Base-by-base conservation (phyloP, 805 yeast genomes). In the Yamadazyma tumulicola region DNA sequence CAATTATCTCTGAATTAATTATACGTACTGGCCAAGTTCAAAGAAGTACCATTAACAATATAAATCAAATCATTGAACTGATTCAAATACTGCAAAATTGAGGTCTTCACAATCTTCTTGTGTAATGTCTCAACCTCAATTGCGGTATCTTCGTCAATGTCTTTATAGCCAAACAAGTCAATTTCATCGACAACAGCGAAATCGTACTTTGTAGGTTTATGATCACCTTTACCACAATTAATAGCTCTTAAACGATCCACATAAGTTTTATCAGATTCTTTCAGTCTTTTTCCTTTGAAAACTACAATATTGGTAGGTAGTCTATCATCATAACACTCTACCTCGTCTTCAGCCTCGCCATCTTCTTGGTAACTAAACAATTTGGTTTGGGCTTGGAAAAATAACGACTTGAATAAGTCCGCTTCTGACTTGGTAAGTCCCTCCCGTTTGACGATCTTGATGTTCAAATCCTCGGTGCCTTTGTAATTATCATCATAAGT, bases 11-110 rank as follows among this genome's bases (percentile, higher is more conserved):
- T 21, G n/a, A 21, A n/a, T n/a, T 21, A 21, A 21, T 21, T 21
- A 21, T 9, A n/a, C 23, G 9, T 21, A n/a, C 23, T 21, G n/a
- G 27, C 13, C 5, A 18, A 19, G 14, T 34, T 23, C 12, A 34
- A 11, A 14, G 16, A 36, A n/a, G 42, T 39, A 5, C 47, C 43
- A 22, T 43, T 43, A 5, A 43, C 33, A 10, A 39, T 31, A 19
- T 43, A 43, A 8, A 38, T 38, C 37, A 43, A 35, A 28, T 43
- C 34, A 20, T 39, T 37, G 27, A 15, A 14, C 6, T 12, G 9
- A 37, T 43, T 44, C 13, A 43, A 31, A 23, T 33, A 43, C 6
- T 37, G 33, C 17, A 16, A 19, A 13, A 32, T 24, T 6, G 42
- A 37, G 17, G 17, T 32, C 15, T 15, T 22, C 15, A 39, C 21